These are phyloP conservation scores for Pluteus cervinus DNA, from an alignment of 768 basidiomycete genomes.

Conservation along the genomic window DNA sequence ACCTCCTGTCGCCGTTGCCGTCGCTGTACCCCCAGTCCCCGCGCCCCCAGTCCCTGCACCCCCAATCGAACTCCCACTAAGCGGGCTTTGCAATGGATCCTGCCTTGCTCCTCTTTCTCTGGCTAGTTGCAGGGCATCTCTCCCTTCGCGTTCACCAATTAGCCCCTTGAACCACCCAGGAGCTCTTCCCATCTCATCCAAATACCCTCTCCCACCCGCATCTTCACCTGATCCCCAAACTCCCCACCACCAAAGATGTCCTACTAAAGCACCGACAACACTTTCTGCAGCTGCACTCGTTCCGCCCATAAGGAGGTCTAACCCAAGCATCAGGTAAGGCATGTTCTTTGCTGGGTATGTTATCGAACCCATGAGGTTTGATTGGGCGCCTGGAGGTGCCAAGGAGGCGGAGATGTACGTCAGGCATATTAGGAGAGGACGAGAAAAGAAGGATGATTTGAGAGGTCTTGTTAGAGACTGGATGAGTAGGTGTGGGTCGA, in stretches of 20 bases:
- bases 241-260: conserved; percentile 79
- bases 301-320: conserved; percentile 67
- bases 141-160: conserved; percentile 35
- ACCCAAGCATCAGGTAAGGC: conserved; percentile 65
- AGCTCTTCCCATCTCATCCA: conserved; percentile 41
- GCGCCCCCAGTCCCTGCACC: conserved; percentile 24
- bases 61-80: too few species aligned
- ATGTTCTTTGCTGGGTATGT: conserved; percentile 67
- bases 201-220: conserved; percentile 33
- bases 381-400: conserved; percentile 58
- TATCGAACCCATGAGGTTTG: conserved; percentile 76
- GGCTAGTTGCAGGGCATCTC: too few species aligned
- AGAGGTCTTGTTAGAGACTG: conserved; percentile 60
- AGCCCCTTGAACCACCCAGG: conserved; percentile 52
- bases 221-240: conserved; percentile 51
- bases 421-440: conserved; percentile 61
- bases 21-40: conserved; percentile 60
- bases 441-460: conserved; percentile 45
- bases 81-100: too few species aligned
- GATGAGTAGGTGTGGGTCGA: not conserved
- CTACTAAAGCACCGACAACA: conserved; percentile 67
- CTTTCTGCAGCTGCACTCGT: conserved; percentile 46
- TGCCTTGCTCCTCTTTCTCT: too few species aligned
- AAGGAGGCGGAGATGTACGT: conserved; percentile 65
- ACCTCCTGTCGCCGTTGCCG: conserved; percentile 23